phyloP scores from a whole-genome alignment of 768 basidiomycete species.

The Strobilomyces dryophilus region DNA sequence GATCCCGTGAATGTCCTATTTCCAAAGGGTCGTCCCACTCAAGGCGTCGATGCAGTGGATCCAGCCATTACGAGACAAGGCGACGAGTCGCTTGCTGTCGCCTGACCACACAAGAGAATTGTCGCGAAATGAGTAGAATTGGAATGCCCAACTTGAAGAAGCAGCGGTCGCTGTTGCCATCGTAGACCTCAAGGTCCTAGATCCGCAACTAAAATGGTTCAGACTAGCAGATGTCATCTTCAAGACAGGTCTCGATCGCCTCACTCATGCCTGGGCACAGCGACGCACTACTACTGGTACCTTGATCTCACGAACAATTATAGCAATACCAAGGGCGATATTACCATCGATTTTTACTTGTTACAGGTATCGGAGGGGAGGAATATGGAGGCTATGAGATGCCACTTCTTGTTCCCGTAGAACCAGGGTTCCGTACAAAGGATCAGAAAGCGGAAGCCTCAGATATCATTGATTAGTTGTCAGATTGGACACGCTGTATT shows the following conservation, averaged over 20 bases:
- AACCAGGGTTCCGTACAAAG: slow-evolving; percentile 4
- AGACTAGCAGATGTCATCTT: background rate
- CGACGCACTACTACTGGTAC: slow-evolving; percentile 20
- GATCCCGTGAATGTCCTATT: too few relatives aligned
- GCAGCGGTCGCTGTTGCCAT: too few relatives aligned
- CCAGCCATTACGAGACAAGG: too few relatives aligned
- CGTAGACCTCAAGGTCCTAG: slow-evolving; percentile 5
- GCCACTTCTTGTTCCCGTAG: background rate
- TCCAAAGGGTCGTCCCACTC: too few relatives aligned
- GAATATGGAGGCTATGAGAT: slow-evolving; percentile 5
- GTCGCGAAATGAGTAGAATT: too few relatives aligned
- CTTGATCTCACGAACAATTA: slow-evolving; percentile 6
- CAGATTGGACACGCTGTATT: slow-evolving; percentile 25
- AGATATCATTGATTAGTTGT: slow-evolving; percentile 16
- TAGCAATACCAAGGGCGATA: background rate
- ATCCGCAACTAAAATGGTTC: background rate
- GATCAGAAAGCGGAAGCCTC: background rate
- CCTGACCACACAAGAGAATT: too few relatives aligned
- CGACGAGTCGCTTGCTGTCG: too few relatives aligned
- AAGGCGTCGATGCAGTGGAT: too few relatives aligned
- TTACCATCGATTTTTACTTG: slow-evolving; percentile 12
- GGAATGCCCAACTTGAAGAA: too few relatives aligned
- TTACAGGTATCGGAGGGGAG: background rate
- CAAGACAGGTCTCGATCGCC: background rate
- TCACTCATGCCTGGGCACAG: slow-evolving; percentile 7